Conservation (phyloP, 257 asterid genomes). For the Marsdenia floribunda region DNA sequence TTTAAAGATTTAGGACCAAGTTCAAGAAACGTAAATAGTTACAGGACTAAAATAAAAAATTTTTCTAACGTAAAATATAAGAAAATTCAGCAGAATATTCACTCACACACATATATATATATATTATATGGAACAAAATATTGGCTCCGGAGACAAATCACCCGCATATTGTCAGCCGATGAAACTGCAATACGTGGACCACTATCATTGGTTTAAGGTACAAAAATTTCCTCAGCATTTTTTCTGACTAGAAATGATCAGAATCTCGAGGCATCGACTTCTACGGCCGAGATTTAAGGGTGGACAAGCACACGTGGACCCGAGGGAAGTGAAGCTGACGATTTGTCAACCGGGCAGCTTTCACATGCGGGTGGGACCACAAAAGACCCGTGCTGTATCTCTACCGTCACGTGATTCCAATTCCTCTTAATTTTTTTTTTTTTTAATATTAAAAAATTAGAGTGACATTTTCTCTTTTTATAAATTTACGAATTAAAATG, state of each 20-base stretch:
- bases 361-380: constrained; percentile 12
- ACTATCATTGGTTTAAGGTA: background rate
- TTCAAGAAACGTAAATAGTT: too few relatives aligned
- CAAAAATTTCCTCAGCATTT: background rate
- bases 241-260: background rate
- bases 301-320: background rate
- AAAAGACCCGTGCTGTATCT: constrained; percentile 2
- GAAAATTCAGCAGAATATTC: background rate
- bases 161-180: background rate
- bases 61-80: too few relatives aligned
- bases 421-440: too few relatives aligned
- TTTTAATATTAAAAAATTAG: too few relatives aligned
- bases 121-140: background rate
- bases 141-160: background rate
- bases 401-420: background rate
- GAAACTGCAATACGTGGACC: background rate
- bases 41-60: too few relatives aligned
- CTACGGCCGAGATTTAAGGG: background rate
- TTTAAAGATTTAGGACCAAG: too few relatives aligned
- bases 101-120: background rate
- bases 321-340: background rate
- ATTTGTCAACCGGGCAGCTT: background rate
- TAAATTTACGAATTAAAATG: too few relatives aligned
- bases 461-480: too few relatives aligned
- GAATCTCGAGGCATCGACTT: background rate